phyloP scores from a whole-genome alignment of 1,139 yeast species.

The Suhomyces chickasaworum region DNA sequence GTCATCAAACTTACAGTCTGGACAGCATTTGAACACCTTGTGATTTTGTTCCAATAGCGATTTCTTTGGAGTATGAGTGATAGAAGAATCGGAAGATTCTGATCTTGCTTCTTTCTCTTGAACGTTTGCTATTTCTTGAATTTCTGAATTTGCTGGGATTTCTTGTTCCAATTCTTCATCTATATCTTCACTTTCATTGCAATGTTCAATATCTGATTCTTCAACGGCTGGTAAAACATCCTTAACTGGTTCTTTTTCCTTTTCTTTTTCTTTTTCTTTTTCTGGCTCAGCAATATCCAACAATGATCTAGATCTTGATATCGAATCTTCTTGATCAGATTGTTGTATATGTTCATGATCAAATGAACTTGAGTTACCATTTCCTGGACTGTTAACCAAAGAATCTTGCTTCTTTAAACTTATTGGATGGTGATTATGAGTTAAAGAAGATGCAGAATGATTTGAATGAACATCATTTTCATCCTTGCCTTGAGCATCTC shows the following conservation, averaged over 20 bases:
- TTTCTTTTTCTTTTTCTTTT: conserved; percentile 4
- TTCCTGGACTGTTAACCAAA: conserved; percentile 1
- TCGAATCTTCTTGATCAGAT: conserved; percentile 5
- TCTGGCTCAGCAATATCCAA: conserved; percentile 16
- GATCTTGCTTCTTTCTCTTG: background rate
- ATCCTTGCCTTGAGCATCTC: conserved; percentile 7
- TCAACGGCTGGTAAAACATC: conserved; percentile 25
- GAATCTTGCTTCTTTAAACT: conserved; percentile 14
- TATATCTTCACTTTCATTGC: background rate
- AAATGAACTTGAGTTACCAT: background rate
- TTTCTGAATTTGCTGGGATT: background rate
- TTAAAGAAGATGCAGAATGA: conserved; percentile 33
- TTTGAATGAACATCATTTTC: conserved; percentile 25
- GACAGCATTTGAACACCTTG: conserved; percentile 11
- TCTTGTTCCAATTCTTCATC: conserved; percentile 1
- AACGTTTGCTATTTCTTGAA: background rate
- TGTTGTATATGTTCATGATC: conserved; percentile 5
- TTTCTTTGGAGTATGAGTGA: conserved; percentile 6
- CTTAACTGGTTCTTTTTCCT: conserved; percentile 2
- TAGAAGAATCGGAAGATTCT: conserved; percentile 6
- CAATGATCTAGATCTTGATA: conserved; percentile 16
- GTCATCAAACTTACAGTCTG: conserved; percentile 30
- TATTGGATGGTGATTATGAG: conserved; percentile 20
- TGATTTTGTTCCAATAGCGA: conserved; percentile 4
- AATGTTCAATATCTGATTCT: conserved; percentile 17